These are phyloP conservation scores for Thermomucor indicae-seudaticae DNA, from an alignment of 371 early-diverging fungal species.

Conservation along the genomic window DNA sequence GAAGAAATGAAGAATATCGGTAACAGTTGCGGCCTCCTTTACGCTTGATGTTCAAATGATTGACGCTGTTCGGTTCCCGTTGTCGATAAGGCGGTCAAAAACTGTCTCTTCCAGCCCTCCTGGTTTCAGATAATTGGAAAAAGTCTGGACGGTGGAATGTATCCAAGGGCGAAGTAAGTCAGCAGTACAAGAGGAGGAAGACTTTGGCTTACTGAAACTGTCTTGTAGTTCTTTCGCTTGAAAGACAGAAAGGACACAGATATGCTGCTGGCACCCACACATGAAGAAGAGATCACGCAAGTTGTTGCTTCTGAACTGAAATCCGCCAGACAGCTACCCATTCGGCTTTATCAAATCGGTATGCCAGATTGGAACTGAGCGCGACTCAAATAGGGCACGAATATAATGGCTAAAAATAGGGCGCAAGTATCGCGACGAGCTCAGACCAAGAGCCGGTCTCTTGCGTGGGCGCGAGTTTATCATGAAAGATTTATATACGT, in stretches of 20 bases:
- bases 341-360: constrained; percentile 88
- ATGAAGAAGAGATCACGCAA: constrained; percentile 88
- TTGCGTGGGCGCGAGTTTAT: constrained; percentile 86
- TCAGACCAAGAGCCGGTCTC: constrained; percentile 79
- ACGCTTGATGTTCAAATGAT: neutral
- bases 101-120: constrained; percentile 65
- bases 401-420: no score
- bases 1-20: constrained; percentile 73
- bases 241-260: constrained; percentile 75
- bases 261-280: constrained; percentile 81
- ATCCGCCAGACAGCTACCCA: constrained; percentile 73
- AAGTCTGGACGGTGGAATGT: constrained; percentile 76
- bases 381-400: no score
- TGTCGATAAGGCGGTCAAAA: constrained; percentile 80
- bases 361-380: no score
- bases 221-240: constrained; percentile 65
- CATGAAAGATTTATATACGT: constrained; percentile 95
- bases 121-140: constrained; percentile 71
- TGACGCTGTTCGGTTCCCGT: neutral
- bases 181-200: neutral
- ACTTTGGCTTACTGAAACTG: neutral
- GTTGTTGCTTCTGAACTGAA: constrained; percentile 65
- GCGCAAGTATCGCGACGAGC: constrained; percentile 82
- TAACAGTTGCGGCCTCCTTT: constrained; percentile 10
- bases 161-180: constrained; percentile 60